Conservation (phyloP, 345 rosid species). For the Pistacia vera region DNA sequence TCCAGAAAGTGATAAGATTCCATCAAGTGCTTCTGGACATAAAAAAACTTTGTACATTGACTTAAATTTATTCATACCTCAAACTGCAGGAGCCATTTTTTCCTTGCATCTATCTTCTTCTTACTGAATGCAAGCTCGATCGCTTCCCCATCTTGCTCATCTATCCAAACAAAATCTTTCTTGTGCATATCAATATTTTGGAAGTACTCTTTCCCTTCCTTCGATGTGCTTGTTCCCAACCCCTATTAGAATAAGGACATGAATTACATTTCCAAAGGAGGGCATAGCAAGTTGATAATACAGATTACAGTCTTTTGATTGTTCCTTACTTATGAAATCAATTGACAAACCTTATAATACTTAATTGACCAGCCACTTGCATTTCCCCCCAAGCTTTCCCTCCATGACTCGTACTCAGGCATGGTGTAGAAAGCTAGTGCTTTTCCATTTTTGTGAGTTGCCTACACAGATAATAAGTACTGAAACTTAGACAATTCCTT, state of each 20-base stretch:
- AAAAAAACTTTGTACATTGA: background rate
- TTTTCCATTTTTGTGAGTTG: constrained; percentile 52
- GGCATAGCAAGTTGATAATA: background rate
- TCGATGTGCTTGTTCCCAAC: constrained; percentile 84
- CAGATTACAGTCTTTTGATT: background rate
- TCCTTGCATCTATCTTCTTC: constrained; percentile 95
- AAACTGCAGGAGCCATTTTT: constrained; percentile 85
- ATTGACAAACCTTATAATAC: constrained; percentile 83
- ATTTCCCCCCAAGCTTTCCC: constrained; percentile 64
- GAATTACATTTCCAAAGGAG: background rate
- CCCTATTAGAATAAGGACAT: constrained; percentile 49
- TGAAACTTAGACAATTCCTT: background rate
- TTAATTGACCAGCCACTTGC: constrained; percentile 85
- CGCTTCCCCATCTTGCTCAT: constrained; percentile 84
- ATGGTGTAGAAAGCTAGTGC: constrained; percentile 76
- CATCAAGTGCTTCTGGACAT: background rate
- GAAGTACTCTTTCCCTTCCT: constrained; percentile 85
- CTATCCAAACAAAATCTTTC: constrained; percentile 85
- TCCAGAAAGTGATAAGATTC: background rate
- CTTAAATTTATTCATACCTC: constrained; percentile 46
- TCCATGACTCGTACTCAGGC: constrained; percentile 94
- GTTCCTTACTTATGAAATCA: constrained; percentile 6
- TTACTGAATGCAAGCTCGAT: constrained; percentile 98
- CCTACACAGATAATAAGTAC: constrained; percentile 42
- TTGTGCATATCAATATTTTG: constrained; percentile 54